Evolutionary conservation across 805 yeast species (phyloP), one percentile per base, ranked within the genome.

Genomic region (Saccharomyces jurei): DNA sequence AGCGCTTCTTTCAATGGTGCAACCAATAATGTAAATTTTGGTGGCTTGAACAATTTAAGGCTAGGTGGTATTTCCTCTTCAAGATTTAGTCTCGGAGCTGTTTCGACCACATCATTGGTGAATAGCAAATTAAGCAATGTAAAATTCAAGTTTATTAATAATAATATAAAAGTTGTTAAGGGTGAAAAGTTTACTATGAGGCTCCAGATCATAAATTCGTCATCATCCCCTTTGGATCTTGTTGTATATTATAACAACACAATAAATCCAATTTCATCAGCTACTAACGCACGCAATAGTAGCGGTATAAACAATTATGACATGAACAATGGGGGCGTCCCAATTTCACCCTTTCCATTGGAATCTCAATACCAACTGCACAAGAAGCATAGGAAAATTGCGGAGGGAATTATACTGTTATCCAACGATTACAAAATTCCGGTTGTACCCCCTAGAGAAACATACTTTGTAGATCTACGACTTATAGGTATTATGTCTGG

Each of bases 361-460:
- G 64, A 63, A 22, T 65, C 55, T 50, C 68, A 66, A 41, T 59
- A 57, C 41, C 65, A 63, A 44, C 49, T 63, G 52, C 60, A 62
- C 50, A 62, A 60, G 47, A 58, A 63, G 14, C 56, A 58, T 50
- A 55, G 59, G 17, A 58, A 65, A 50, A 57, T 57, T 6, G 58
- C 68, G 25, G 67, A 67, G 46, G 70, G 71, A 3, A 59, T 70
- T 2, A 64, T 70, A 2, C 54, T 70, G 13, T 56, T 69, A 5
- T 62, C 71, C 3, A 70, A 69, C 49, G 74, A 70, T 46, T 65
- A 60, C 52, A 68, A 67, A 49, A 53, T 69, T 6, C 70, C 71
- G 2, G 50, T 65, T 1, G 59, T 69, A 9, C 58, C 57, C 13
- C 65, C 69, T 6, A 60, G 61, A 17, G 67, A 65, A 31, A 63